Evolutionary conservation across 2,329 filamentous ascomycete genomes (phyloP).

Genomic region (Arthrobotrys iridis): DNA sequence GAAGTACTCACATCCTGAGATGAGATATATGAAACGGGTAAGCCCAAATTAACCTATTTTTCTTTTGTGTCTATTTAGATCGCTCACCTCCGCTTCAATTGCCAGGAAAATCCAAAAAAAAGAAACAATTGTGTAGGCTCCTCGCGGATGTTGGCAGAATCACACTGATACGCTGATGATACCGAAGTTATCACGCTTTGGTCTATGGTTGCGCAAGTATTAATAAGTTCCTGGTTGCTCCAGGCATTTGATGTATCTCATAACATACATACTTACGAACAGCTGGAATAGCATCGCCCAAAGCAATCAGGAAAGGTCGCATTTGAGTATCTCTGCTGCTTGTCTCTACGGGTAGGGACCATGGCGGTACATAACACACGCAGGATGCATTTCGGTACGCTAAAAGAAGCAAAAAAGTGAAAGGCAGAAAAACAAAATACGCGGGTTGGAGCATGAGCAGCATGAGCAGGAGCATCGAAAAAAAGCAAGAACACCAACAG

Average conservation of each 20-base stretch:
- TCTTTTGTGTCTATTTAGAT: slow-evolving; percentile 31
- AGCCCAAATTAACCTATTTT: slow-evolving; percentile 45
- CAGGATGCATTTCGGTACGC: slow-evolving; percentile 48
- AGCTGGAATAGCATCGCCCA: slow-evolving; percentile 23
- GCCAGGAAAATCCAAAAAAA: slow-evolving; percentile 12
- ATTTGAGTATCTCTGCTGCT: slow-evolving; percentile 3
- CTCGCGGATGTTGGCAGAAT: slow-evolving; percentile 30
- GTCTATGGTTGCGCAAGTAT: slow-evolving; percentile 15
- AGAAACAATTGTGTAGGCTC: slow-evolving; percentile 26
- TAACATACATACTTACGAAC: slow-evolving; percentile 15
- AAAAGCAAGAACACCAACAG: slow-evolving; percentile 35
- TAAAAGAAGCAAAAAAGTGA: slow-evolving; percentile 44
- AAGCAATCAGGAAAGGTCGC: slow-evolving; percentile 17
- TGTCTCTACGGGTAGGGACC: not conserved
- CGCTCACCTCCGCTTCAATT: slow-evolving; percentile 30
- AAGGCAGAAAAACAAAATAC: slow-evolving; percentile 43
- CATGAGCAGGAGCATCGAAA: too few species aligned
- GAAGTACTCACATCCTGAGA: slow-evolving; percentile 22
- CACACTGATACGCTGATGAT: slow-evolving; percentile 17
- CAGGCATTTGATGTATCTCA: slow-evolving; percentile 18
- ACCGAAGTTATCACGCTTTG: slow-evolving; percentile 9
- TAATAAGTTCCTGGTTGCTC: slow-evolving; percentile 14
- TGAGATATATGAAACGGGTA: slow-evolving; percentile 31
- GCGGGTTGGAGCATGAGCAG: slow-evolving; percentile 28
- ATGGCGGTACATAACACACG: slow-evolving; percentile 23